Evolutionary conservation across 345 rosid species (phyloP), one percentile per base, ranked within the genome.

Genomic region (Citropsis articulata): DNA sequence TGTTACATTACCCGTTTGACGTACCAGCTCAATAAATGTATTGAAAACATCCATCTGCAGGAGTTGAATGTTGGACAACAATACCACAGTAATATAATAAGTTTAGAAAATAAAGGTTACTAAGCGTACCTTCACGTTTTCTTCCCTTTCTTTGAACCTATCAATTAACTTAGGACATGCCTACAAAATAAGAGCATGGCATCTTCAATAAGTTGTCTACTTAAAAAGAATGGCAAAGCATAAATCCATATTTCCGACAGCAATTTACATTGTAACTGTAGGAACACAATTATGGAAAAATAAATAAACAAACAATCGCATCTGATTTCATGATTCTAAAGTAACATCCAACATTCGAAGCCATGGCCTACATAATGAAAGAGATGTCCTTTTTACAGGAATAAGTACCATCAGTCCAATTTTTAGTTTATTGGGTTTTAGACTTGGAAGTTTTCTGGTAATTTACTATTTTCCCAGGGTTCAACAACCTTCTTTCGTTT

Each of bases 101-200:
- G 36, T 24, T n/a, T 19, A 50, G 4, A 38, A 81, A 48, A 56
- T 30, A 33, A 40, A 82, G 60, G 42, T 35, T 28, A 75, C 63
- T 69, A 79, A 66, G 72, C 78, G 80, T 84, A 94, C 99, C 95
- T 97, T 97, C 74, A 97, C 99, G 79, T 97, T 97, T 83, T 97
- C 99, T 86, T 97, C 99, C 84, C 99, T 91, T 81, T 97, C 99
- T 87, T 90, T 97, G 80, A 94, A 97, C 80, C 99, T 91, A 84
- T 97, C 99, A 77, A 97, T 97, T 85, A 97, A 82, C 84, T 91
- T 91, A 21, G 98, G 97, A 69, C 98, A 97, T 62, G 96, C 99
- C 99, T 97, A 93, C 80, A 85, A 33, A 85, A 81, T 50, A 69
- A 76, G 75, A 83, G 40, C 59, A 83, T 66, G 30, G 22, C 27